phyloP scores from a whole-genome alignment of 179 eudicot genomes.

The Amaranthus tricolor region DNA sequence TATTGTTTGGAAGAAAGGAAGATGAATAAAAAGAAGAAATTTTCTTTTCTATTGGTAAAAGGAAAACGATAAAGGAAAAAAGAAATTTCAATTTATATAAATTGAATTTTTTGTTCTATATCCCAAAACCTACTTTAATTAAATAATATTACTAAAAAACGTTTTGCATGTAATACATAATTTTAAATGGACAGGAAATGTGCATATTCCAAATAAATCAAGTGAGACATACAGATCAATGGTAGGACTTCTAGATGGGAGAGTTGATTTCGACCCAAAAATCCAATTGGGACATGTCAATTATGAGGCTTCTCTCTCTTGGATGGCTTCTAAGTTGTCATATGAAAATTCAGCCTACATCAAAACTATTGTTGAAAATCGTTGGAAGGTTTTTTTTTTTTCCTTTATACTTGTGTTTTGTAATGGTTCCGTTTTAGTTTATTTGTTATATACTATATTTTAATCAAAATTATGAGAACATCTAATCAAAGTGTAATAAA shows the following conservation, averaged over 20 bases:
- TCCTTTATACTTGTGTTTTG: not conserved
- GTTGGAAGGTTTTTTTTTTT: conserved; percentile 27
- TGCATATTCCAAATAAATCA: conserved; percentile 25
- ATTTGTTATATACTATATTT: not conserved
- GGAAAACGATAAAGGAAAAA: too few species aligned
- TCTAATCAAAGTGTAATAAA: too few species aligned
- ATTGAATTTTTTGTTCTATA: too few species aligned
- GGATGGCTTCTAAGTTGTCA: conserved; percentile 36
- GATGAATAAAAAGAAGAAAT: too few species aligned
- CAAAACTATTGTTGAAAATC: conserved; percentile 26
- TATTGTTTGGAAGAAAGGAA: too few species aligned
- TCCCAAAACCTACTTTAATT: too few species aligned
- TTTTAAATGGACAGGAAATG: conserved; percentile 29
- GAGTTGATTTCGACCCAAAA: conserved; percentile 31
- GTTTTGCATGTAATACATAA: not conserved
- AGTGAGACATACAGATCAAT: conserved; percentile 31
- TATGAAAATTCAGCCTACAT: conserved; percentile 34
- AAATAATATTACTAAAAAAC: too few species aligned
- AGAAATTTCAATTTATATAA: too few species aligned
- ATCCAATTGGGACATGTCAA: conserved; percentile 14
- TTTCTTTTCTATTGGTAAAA: too few species aligned
- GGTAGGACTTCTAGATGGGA: conserved; percentile 30
- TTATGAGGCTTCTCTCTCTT: conserved; percentile 19
- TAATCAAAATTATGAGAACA: not conserved
- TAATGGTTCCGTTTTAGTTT: not conserved